Evolutionary conservation across 2,329 filamentous ascomycete genomes (phyloP).

Genomic region (Penicillium sp.): DNA sequence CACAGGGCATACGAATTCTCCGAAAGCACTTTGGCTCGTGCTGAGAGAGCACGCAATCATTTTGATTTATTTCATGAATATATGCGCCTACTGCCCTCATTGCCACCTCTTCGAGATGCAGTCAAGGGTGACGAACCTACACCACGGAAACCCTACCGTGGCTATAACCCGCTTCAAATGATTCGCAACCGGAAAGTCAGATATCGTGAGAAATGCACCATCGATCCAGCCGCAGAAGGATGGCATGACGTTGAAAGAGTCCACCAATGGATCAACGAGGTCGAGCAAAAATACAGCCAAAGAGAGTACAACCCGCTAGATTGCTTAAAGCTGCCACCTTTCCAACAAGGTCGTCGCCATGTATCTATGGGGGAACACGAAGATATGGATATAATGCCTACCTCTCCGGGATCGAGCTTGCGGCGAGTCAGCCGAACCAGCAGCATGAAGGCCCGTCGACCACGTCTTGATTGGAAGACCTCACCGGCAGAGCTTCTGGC

Average conservation of each 20-base stretch:
- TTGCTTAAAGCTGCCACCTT: constrained; percentile 46
- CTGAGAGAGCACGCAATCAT: constrained; percentile 79
- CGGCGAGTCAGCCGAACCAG: constrained; percentile 43
- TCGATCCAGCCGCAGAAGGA: constrained; percentile 72
- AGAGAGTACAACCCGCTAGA: constrained; percentile 49
- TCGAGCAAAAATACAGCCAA: constrained; percentile 53
- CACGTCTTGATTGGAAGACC: constrained; percentile 80
- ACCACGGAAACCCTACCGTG: constrained; percentile 53
- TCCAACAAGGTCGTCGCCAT: constrained; percentile 30
- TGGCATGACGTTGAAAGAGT: constrained; percentile 75
- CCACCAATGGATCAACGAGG: constrained; percentile 71
- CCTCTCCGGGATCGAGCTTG: constrained; percentile 45
- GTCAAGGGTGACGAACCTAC: constrained; percentile 17
- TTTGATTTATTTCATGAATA: constrained; percentile 87
- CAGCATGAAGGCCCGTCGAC: constrained; percentile 63
- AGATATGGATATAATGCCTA: constrained; percentile 27
- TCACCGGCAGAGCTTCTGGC: constrained; percentile 83
- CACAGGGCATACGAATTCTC: constrained; percentile 60
- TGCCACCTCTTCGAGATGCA: constrained; percentile 65
- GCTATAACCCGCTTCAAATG: constrained; percentile 89
- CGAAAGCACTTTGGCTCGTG: constrained; percentile 74
- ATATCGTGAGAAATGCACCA: constrained; percentile 70
- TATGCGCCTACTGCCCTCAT: constrained; percentile 70
- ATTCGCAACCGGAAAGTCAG: constrained; percentile 87
- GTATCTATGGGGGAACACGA: constrained; percentile 19